Evolutionary conservation across 352 stramenopile genomes (phyloP).

Genomic region (Globisporangium ultimum): DNA sequence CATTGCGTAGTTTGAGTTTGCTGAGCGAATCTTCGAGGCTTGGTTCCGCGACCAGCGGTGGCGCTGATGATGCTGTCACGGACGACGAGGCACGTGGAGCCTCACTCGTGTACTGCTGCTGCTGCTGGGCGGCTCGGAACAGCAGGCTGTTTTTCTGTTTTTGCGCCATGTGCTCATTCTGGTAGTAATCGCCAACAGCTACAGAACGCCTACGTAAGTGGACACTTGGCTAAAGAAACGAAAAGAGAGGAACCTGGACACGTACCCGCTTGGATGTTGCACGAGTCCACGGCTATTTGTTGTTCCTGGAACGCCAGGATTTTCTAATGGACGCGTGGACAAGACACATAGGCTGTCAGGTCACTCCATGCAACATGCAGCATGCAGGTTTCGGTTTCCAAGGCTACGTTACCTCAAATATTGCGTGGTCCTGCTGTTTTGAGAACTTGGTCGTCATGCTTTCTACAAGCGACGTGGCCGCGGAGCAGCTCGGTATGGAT

Average conservation of each 20-base stretch:
- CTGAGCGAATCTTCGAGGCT: constrained; percentile 61
- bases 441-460: constrained; percentile 42
- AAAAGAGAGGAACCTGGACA: background rate
- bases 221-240: background rate
- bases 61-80: background rate
- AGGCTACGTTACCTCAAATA: constrained; percentile 24
- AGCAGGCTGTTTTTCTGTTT: constrained; percentile 32
- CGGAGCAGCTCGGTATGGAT: constrained; percentile 17
- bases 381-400: too few species aligned
- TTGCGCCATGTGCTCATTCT: constrained; percentile 29
- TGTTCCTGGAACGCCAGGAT: constrained; percentile 43
- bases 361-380: too few species aligned
- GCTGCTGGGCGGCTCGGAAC: constrained; percentile 10
- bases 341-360: background rate
- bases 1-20: constrained; percentile 66
- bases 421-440: constrained; percentile 24
- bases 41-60: constrained; percentile 12
- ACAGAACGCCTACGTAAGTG: background rate
- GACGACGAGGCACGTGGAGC: background rate
- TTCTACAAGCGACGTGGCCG: constrained; percentile 18
- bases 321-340: constrained; percentile 15
- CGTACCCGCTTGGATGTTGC: constrained; percentile 34
- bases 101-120: background rate
- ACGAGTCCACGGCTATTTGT: constrained; percentile 26
- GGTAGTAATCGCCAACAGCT: constrained; percentile 38